phyloP scores from a whole-genome alignment of 352 stramenopile genomes.

The Globisporangium cylindrosporum region DNA sequence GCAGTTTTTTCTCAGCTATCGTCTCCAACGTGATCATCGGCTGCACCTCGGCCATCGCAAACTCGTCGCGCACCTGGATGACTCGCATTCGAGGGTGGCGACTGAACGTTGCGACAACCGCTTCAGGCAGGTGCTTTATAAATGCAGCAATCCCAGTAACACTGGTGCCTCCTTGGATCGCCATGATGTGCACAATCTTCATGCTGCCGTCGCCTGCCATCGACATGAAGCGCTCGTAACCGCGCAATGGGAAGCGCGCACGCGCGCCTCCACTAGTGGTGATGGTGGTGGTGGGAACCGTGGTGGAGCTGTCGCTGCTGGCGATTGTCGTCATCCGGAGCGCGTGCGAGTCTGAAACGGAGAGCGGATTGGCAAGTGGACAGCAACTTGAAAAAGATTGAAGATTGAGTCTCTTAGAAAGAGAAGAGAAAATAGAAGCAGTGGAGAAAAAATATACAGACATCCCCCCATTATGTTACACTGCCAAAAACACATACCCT shows the following conservation, averaged over 20 bases:
- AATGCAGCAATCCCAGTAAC: neutral
- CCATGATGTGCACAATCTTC: slow-evolving; percentile 18
- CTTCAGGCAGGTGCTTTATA: slow-evolving; percentile 21
- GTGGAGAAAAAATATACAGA: no score
- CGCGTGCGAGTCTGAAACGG: no score
- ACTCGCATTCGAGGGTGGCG: slow-evolving; percentile 36
- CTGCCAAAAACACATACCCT: no score
- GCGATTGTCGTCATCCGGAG: no score
- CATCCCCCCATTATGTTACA: no score
- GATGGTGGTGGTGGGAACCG: no score
- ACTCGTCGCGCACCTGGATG: slow-evolving; percentile 21
- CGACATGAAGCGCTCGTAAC: slow-evolving; percentile 30
- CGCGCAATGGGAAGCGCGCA: slow-evolving; percentile 12
- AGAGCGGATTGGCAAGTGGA: no score
- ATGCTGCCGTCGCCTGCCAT: slow-evolving; percentile 23
- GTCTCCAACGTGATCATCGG: slow-evolving; percentile 18
- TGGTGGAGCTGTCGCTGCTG: no score
- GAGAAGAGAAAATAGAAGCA: no score
- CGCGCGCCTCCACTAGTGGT: no score
- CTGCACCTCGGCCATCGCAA: slow-evolving; percentile 30
- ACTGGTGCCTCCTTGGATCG: slow-evolving; percentile 7
- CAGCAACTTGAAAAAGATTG: slow-evolving; percentile 23
- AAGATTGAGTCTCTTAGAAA: neutral
- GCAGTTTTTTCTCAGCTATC: neutral
- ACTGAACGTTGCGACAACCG: slow-evolving; percentile 34